Evolutionary conservation across 805 yeast genomes (phyloP).

Genomic region (Vanderwaltozyma verrucispora): DNA sequence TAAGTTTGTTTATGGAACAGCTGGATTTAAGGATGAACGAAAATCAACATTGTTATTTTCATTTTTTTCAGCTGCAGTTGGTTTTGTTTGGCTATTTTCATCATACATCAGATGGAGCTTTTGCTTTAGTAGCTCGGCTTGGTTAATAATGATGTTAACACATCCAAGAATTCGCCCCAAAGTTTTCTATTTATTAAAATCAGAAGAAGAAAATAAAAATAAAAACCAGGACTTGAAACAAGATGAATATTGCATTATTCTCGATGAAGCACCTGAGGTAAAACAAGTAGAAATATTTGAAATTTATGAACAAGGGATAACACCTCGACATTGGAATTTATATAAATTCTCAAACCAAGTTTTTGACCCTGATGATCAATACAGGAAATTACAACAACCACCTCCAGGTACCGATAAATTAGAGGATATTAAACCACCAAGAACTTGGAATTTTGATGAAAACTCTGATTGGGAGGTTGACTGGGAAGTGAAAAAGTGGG

Average conservation of each 20-base stretch:
- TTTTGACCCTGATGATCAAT: constrained; percentile 42
- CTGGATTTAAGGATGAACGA: constrained; percentile 62
- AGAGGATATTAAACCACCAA: constrained; percentile 53
- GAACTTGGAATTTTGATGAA: constrained; percentile 59
- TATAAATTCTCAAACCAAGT: constrained; percentile 44
- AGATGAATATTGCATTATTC: constrained; percentile 35
- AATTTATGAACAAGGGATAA: constrained; percentile 47
- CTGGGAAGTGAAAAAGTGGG: constrained; percentile 41
- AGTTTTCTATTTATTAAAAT: constrained; percentile 12
- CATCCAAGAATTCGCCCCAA: constrained; percentile 46
- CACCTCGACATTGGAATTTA: constrained; percentile 52
- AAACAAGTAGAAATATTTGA: constrained; percentile 69
- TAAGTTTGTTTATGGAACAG: constrained; percentile 46
- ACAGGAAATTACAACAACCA: constrained; percentile 37
- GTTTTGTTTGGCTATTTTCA: constrained; percentile 34
- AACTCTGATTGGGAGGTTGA: constrained; percentile 61
- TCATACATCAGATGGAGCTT: constrained; percentile 55
- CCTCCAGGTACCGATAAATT: constrained; percentile 58
- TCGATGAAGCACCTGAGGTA: constrained; percentile 56
- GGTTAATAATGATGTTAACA: constrained; percentile 41
- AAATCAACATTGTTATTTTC: constrained; percentile 52
- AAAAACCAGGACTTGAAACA: constrained; percentile 4
- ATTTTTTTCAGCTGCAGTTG: constrained; percentile 30
- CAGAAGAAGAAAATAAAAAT: constrained; percentile 18
- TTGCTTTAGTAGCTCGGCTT: constrained; percentile 45